Conservation (phyloP, 805 yeast genomes). For the Jamesozyma hellenica region DNA sequence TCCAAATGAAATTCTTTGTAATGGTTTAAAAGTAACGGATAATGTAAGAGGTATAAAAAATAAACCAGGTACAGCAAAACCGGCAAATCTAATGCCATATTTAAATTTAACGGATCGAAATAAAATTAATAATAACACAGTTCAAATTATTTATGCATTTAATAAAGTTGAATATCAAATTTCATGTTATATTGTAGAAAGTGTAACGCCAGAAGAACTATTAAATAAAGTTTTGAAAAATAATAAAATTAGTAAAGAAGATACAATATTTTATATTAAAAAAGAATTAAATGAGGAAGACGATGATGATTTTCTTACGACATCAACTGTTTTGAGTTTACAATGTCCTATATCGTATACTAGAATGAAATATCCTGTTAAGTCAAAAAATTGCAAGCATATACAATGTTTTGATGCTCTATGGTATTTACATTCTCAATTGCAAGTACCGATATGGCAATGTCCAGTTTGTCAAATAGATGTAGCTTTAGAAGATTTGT, state of each 20-base stretch:
- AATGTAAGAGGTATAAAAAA: slow-evolving; percentile 67
- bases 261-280: slow-evolving; percentile 42
- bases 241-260: slow-evolving; percentile 43
- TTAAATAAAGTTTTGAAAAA: slow-evolving; percentile 31
- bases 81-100: slow-evolving; percentile 60
- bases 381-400: slow-evolving; percentile 65
- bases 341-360: slow-evolving; percentile 72
- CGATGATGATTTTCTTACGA: slow-evolving; percentile 58
- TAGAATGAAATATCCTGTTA: slow-evolving; percentile 61
- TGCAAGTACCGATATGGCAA: slow-evolving; percentile 72
- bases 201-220: slow-evolving; percentile 32
- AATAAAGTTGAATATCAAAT: slow-evolving; percentile 40
- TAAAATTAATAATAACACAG: slow-evolving; percentile 29
- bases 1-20: slow-evolving; percentile 56
- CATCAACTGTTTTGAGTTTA: slow-evolving; percentile 55
- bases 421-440: slow-evolving; percentile 64
- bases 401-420: slow-evolving; percentile 81
- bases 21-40: slow-evolving; percentile 39
- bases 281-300: slow-evolving; percentile 34
- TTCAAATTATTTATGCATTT: slow-evolving; percentile 48
- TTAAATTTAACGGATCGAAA: slow-evolving; percentile 10
- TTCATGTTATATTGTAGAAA: slow-evolving; percentile 48
- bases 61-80: slow-evolving; percentile 65
- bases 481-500: slow-evolving; percentile 47
- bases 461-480: slow-evolving; percentile 71